Percentiles rank a stretch among this genome's conserved stretches.
These are phyloP conservation scores for Xylaria digitata DNA, from an alignment of 2,329 filamentous ascomycete species.

Conservation along the genomic window DNA sequence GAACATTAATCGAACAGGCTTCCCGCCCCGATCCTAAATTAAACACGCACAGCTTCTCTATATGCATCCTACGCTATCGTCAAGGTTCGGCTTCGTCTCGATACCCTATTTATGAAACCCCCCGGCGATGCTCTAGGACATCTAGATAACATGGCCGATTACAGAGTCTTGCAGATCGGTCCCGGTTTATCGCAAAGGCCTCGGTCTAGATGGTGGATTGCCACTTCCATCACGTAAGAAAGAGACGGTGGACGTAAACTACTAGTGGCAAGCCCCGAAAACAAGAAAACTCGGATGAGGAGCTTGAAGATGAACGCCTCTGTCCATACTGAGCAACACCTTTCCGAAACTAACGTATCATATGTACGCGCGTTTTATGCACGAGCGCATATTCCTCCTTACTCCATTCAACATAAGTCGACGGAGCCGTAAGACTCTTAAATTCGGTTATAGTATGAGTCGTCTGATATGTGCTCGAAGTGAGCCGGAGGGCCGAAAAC, in stretches of 20 bases:
- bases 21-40: background rate
- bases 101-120: background rate
- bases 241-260: background rate
- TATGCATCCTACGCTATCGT: background rate
- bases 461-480: background rate
- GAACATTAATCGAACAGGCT: background rate
- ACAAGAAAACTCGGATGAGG: background rate
- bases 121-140: background rate
- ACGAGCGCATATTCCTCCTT: background rate
- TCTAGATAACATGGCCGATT: background rate
- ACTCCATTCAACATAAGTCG: background rate
- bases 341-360: background rate
- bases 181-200: background rate
- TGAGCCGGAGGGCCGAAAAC: background rate
- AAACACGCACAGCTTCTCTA: background rate
- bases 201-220: background rate
- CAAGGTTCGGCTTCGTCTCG: background rate
- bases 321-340: too few relatives aligned
- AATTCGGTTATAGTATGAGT: background rate
- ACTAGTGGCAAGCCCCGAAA: background rate
- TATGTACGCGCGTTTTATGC: background rate
- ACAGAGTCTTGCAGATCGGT: slow-evolving; percentile 1
- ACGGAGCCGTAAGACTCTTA: background rate
- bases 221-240: background rate
- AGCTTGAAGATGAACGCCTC: background rate